Percentiles rank a stretch among this genome's conserved stretches.
Conservation (phyloP, 129 eudicot genomes). For the Flaveria sonorensis region DNA sequence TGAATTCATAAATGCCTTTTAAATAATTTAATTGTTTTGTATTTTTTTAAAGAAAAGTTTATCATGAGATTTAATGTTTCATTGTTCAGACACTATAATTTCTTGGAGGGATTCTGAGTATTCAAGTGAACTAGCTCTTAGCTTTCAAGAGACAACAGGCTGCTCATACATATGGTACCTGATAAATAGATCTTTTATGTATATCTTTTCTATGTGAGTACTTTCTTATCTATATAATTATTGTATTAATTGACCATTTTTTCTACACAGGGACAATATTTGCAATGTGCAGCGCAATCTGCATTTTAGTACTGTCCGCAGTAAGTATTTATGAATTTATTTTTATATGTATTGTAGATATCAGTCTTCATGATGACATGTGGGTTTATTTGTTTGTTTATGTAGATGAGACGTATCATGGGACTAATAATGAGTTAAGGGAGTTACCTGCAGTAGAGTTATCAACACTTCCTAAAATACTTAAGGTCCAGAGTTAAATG, state of each 20-base stretch:
- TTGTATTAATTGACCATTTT: neutral
- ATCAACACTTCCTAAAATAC: conserved; percentile 76
- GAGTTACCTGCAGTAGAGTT: conserved; percentile 97
- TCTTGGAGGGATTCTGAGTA: conserved; percentile 88
- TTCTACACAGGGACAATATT: conserved; percentile 67
- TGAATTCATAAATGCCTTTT: neutral
- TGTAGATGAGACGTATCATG: conserved; percentile 71
- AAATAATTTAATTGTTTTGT: neutral
- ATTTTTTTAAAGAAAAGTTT: neutral
- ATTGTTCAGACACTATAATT: conserved; percentile 66
- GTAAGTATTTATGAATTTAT: conserved; percentile 22
- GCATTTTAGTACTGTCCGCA: conserved; percentile 54
- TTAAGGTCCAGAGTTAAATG: conserved; percentile 57
- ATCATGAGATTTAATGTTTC: neutral
- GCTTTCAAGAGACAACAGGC: conserved; percentile 85
- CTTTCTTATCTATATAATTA: neutral
- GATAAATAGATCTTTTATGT: conserved; percentile 7
- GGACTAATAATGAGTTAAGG: conserved; percentile 67
- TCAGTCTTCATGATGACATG: conserved; percentile 7
- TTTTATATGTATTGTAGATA: conserved; percentile 1
- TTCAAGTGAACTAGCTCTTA: conserved; percentile 88
- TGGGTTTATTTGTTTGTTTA: conserved; percentile 19
- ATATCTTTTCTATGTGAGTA: neutral
- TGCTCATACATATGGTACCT: conserved; percentile 80
- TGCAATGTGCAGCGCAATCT: conserved; percentile 66